Conservation (phyloP, 176 grass and related monocot species). For the Aegilops longissima region DNA sequence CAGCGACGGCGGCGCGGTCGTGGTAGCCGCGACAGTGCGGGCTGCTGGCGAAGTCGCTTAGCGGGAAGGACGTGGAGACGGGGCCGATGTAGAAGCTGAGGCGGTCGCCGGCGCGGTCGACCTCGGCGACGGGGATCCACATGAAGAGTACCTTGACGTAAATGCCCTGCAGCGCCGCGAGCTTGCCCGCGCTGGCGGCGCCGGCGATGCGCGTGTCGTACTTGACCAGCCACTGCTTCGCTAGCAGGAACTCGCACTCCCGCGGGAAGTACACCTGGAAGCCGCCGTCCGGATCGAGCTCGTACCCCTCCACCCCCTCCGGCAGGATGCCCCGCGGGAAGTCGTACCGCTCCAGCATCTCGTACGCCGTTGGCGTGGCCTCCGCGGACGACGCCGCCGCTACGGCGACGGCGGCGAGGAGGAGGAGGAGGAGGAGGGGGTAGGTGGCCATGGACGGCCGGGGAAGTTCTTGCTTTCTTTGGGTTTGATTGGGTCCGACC, state of each 20-base stretch:
- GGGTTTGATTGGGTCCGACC: slow-evolving; percentile 6
- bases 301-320: not conserved
- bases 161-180: slow-evolving; percentile 3
- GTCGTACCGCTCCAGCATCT: slow-evolving; percentile 22
- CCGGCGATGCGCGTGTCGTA: not conserved
- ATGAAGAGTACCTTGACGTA: slow-evolving; percentile 13
- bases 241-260: slow-evolving; percentile 11
- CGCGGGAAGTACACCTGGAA: slow-evolving; percentile 10
- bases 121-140: slow-evolving; percentile 3
- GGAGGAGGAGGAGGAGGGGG: not conserved
- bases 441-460: slow-evolving; percentile 1
- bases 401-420: not conserved
- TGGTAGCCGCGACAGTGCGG: slow-evolving; percentile 4
- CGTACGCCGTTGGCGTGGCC: not conserved
- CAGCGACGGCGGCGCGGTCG: not conserved
- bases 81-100: slow-evolving; percentile 23
- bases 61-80: slow-evolving; percentile 21
- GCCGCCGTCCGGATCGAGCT: slow-evolving; percentile 1
- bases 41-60: not conserved
- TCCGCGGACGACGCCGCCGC: not conserved
- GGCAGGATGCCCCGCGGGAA: slow-evolving; percentile 20
- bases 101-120: slow-evolving; percentile 12
- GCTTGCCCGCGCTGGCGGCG: not conserved
- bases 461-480: not conserved
- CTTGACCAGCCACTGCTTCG: slow-evolving; percentile 12